These are phyloP conservation scores for Fraxinus pennsylvanica DNA, from an alignment of 257 asterid genomes.

Conservation along the genomic window DNA sequence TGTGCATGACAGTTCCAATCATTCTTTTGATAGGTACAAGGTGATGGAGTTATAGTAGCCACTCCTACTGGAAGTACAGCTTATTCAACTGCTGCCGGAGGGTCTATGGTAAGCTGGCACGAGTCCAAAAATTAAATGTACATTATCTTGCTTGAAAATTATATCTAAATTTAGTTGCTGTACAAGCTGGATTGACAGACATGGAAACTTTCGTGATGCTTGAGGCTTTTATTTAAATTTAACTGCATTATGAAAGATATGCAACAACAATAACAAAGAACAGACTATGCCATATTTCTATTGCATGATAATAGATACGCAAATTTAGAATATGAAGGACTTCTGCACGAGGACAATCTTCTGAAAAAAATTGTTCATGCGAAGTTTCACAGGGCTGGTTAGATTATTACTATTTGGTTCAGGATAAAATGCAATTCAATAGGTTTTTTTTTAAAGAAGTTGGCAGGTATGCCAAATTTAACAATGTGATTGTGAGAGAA, in stretches of 20 bases:
- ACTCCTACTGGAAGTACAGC: slow-evolving; percentile 99
- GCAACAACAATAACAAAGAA: neutral
- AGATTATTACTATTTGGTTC: neutral
- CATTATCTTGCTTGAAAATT: slow-evolving; percentile 10
- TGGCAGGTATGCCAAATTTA: neutral
- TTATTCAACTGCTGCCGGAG: slow-evolving; percentile 98
- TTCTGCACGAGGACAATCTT: neutral
- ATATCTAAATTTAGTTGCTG: neutral
- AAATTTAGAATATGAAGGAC: neutral
- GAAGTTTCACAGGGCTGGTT: slow-evolving; percentile 5
- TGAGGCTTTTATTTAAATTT: neutral
- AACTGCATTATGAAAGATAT: neutral
- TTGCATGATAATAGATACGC: neutral
- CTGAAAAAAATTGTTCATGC: neutral
- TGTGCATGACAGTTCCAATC: slow-evolving; percentile 14
- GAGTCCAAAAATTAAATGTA: slow-evolving; percentile 3
- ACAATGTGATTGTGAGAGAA: neutral
- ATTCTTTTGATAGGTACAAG: slow-evolving; percentile 76
- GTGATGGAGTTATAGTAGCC: slow-evolving; percentile 98
- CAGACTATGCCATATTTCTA: neutral
- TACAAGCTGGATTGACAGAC: neutral
- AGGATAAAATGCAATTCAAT: neutral
- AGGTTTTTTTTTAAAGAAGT: neutral
- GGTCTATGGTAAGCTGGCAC: slow-evolving; percentile 79
- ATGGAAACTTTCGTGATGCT: neutral